Base-by-base conservation (phyloP, 2,329 filamentous ascomycete species). In the Cladosporium sp. region DNA sequence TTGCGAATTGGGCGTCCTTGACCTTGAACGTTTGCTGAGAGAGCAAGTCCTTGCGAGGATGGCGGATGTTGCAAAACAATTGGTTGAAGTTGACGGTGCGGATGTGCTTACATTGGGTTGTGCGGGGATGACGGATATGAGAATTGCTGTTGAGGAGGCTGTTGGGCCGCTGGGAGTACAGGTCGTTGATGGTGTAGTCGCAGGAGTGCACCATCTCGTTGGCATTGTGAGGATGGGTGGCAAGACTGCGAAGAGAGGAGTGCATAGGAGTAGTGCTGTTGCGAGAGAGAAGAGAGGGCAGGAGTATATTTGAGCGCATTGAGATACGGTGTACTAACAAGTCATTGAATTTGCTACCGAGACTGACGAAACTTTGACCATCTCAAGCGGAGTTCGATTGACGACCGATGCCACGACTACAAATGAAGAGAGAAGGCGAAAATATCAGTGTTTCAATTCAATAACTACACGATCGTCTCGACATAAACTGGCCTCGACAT, bases 151-250 rank as follows among this genome's bases (percentile, higher is more conserved):
- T 42, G 77, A 81, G 61, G 69, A 77, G 28, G 78, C 74, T 0
- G 80, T 82, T 0, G 73, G 73, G 0, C 70, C 74, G 30, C 72
- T 74, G 47, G 63, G 61, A 1, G 75, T 78, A 34, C 78, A 79
- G 66, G 78, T 83, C 7, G 72, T 82, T 25, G 80, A 83, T 69
- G 79, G 80, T 0, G 80, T 83, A 1, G 74, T 76, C 25, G 74
- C 77, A 8, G 78, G 78, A 0, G 73, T 80, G 17, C 78, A 80
- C 36, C 73, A 80, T 60, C 64, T 81, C 17, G 71, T 74, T 4
- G 77, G 74, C 0, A 62, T 80, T 25, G 77, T 78, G n/a, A 71
- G 76, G 55, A 74, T 79, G 71, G 73, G 76, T 22, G 66, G 77
- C 64, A 67, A 70, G 63, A 81, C 78, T 37, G 75, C 77, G 12